Conservation (phyloP, 2,329 filamentous ascomycete genomes). For the Colletotrichum caudatum region DNA sequence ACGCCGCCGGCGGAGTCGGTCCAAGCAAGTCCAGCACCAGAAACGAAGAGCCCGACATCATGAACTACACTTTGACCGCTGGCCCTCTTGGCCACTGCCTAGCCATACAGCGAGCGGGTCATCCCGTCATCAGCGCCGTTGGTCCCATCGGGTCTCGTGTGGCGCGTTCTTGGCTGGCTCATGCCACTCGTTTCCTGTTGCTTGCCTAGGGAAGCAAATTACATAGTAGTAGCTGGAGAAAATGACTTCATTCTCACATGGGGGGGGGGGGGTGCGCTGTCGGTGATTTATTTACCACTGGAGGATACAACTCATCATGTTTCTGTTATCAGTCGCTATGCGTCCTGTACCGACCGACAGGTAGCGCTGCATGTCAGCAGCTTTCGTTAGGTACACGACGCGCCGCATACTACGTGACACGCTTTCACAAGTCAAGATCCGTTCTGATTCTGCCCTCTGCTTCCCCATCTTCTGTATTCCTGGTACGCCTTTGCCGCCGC, state of each 20-base stretch:
- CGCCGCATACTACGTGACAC: constrained; percentile 1
- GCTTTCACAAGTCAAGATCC: constrained; percentile 21
- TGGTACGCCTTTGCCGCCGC: constrained; percentile 37
- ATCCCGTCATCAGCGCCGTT: constrained; percentile 28
- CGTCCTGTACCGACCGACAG: background rate
- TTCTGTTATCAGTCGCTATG: background rate
- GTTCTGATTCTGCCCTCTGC: constrained; percentile 6
- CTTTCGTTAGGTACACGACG: background rate
- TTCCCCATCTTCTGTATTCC: constrained; percentile 28
- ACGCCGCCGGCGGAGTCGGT: too few species aligned
- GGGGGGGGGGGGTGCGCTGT: background rate
- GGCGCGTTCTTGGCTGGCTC: constrained; percentile 3
- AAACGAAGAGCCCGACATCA: background rate
- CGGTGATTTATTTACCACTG: background rate
- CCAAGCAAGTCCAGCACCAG: background rate
- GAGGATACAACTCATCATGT: background rate
- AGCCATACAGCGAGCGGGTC: constrained; percentile 13
- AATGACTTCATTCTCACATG: background rate
- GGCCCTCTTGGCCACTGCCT: constrained; percentile 10
- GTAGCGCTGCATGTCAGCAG: background rate
- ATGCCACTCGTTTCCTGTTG: background rate
- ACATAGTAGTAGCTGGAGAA: background rate
- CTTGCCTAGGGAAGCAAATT: background rate
- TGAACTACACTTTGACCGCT: background rate
- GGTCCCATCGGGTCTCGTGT: constrained; percentile 18